Evolutionary conservation across 208 protist species (phyloP), one percentile per base, ranked within the genome.

Genomic region (Wallacemonas sp.): DNA sequence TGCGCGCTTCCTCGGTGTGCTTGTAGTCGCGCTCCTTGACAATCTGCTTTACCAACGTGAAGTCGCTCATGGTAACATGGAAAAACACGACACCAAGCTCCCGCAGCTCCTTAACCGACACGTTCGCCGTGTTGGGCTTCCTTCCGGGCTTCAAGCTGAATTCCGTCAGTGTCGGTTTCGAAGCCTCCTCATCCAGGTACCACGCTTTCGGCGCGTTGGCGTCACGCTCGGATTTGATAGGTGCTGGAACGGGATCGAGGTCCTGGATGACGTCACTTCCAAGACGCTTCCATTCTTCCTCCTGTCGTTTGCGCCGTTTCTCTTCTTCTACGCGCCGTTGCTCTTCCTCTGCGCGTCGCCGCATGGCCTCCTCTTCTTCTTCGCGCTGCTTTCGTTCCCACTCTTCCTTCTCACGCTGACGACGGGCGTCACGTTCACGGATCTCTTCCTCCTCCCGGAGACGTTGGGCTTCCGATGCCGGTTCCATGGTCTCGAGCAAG

Each of bases 11-110:
- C 63, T 95, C 92, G 3, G 89, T 92, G 71, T 97, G 89, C 66
- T 97, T 95, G 76, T 95, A 94, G n/a, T 81, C 53, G 10, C 89
- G 77, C 71, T 95, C 87, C 63, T 92, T 92, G 36, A 92, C 75
- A 37, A 95, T 76, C 41, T 95, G 89, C 71, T 84, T 93, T 6
- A 95, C 89, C 32, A 95, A 30, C 19, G 72, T 72, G 53, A 95
- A 94, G 67, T 97, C 89, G 62, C 85, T 97, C 54, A 95, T 78
- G 38, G 74, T 91, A 26, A 94, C 66, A 19, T 81, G 70, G 59
- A 85, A 97, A 44, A 89, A 80, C 27, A 92, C 76, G 12, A 97
- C 70, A 12, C 92, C 92, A 27, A 97, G 71, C 53, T 93, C 83
- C 1, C 81, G 79, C 10, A 97, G 69, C 22, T 87, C 78, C 62